Conservation (phyloP, 2,329 filamentous ascomycete species). For the Colletotrichum sublineola region DNA sequence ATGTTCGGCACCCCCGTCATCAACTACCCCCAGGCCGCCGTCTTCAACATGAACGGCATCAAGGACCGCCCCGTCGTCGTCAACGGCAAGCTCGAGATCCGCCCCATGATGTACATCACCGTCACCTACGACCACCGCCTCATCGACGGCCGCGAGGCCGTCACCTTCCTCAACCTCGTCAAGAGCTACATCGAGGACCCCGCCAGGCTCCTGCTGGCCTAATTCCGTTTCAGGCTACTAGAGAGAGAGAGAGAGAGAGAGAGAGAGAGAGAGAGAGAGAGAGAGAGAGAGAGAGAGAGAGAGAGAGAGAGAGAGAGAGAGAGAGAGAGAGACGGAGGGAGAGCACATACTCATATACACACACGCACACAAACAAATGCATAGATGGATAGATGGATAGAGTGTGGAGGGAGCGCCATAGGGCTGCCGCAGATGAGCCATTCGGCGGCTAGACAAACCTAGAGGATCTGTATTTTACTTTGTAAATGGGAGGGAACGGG, state of each 20-base stretch:
- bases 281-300: too few relatives aligned
- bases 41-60: conserved; percentile 72
- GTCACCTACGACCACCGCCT: conserved; percentile 66
- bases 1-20: conserved; percentile 74
- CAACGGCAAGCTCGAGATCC: conserved; percentile 63
- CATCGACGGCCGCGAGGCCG: conserved; percentile 71
- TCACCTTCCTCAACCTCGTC: conserved; percentile 64
- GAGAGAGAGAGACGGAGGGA: too few relatives aligned
- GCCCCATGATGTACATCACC: conserved; percentile 65
- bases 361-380: not conserved
- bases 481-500: conserved; percentile 7
- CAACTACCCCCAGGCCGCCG: conserved; percentile 78
- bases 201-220: conserved; percentile 65
- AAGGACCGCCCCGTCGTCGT: conserved; percentile 68
- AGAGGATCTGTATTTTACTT: conserved; percentile 15
- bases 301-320: too few relatives aligned
- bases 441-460: not conserved
- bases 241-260: too few relatives aligned
- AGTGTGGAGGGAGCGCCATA: too few relatives aligned
- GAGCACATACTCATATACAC: not conserved
- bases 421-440: not conserved
- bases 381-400: not conserved
- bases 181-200: conserved; percentile 53
- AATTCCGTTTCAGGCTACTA: conserved; percentile 45
- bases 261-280: too few relatives aligned